Evolutionary conservation across 106 monocot genomes (phyloP).

Genomic region (Xerophyta viscosa): DNA sequence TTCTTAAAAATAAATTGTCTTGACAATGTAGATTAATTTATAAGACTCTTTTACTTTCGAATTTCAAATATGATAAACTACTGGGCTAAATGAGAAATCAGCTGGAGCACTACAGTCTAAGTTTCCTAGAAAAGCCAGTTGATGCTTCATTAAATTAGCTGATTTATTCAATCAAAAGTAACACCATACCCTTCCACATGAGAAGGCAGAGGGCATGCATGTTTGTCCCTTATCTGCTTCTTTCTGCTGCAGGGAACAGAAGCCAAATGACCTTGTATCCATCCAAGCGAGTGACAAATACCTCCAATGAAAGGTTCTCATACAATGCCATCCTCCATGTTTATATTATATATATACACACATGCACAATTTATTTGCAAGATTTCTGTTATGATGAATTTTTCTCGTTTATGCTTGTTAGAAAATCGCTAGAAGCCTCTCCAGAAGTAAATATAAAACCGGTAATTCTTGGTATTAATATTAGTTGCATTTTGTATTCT

Average conservation of each 20-base stretch:
- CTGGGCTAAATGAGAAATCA: conserved; percentile 21
- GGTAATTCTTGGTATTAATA: conserved; percentile 66
- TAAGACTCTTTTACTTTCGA: too few relatives aligned
- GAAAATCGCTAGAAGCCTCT: conserved; percentile 28
- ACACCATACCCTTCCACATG: conserved; percentile 4
- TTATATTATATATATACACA: too few relatives aligned
- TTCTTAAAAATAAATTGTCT: too few relatives aligned
- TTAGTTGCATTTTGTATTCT: conserved; percentile 6
- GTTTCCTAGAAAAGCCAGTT: conserved; percentile 6
- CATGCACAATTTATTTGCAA: too few relatives aligned
- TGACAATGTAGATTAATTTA: too few relatives aligned
- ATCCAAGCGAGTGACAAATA: conserved; percentile 27
- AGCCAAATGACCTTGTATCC: conserved; percentile 20
- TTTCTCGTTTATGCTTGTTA: too few relatives aligned
- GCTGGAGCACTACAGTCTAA: conserved; percentile 8
- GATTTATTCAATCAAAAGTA: conserved; percentile 23
- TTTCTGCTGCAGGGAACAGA: conserved; percentile 18
- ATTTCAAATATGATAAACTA: conserved; percentile 8
- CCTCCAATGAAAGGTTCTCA: conserved; percentile 17
- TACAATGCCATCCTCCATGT: too few relatives aligned
- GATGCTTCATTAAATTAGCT: conserved; percentile 4
- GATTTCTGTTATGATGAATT: too few relatives aligned
- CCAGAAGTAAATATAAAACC: conserved; percentile 7
- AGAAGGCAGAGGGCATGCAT: conserved; percentile 17
- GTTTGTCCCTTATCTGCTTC: conserved; percentile 4